Percentiles rank a stretch among this genome's conserved stretches.
Conservation (phyloP, 805 yeast species). For the Metschnikowia similis region DNA sequence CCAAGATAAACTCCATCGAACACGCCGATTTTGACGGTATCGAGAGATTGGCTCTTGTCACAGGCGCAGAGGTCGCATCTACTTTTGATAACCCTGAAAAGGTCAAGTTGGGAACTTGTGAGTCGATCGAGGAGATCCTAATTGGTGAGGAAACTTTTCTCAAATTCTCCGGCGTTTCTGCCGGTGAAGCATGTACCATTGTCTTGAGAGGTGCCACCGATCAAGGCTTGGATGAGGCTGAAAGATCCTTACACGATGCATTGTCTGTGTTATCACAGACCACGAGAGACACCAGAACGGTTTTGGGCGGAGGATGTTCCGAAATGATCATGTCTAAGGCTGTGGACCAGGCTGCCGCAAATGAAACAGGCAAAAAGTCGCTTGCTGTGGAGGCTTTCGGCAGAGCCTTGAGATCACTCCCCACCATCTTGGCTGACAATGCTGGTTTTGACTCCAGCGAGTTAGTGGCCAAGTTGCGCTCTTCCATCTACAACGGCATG, state of each 20-base stretch:
- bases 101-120: constrained; percentile 85
- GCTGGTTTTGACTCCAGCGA: constrained; percentile 96
- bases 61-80: constrained; percentile 97
- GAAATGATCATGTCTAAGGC: constrained; percentile 93
- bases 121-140: constrained; percentile 81
- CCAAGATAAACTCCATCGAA: constrained; percentile 86
- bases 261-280: constrained; percentile 93
- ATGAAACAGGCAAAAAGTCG: constrained; percentile 87
- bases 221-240: constrained; percentile 46
- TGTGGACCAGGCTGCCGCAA: constrained; percentile 88
- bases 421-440: constrained; percentile 92
- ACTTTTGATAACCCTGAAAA: constrained; percentile 90
- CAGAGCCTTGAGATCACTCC: constrained; percentile 88
- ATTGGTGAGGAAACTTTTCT: constrained; percentile 91
- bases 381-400: constrained; percentile 94
- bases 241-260: constrained; percentile 80
- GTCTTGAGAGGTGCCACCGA: constrained; percentile 66
- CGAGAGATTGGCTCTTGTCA: constrained; percentile 91
- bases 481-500: constrained; percentile 88
- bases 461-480: constrained; percentile 81
- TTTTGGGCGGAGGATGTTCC: constrained; percentile 92
- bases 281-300: constrained; percentile 85
- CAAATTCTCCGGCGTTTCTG: constrained; percentile 91
- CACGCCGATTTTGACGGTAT: constrained; percentile 99
- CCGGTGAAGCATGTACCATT: constrained; percentile 94